Evolutionary conservation across 2,329 filamentous ascomycete species (phyloP), one percentile per base, ranked within the genome.

Genomic region (Clarireedia paspali): DNA sequence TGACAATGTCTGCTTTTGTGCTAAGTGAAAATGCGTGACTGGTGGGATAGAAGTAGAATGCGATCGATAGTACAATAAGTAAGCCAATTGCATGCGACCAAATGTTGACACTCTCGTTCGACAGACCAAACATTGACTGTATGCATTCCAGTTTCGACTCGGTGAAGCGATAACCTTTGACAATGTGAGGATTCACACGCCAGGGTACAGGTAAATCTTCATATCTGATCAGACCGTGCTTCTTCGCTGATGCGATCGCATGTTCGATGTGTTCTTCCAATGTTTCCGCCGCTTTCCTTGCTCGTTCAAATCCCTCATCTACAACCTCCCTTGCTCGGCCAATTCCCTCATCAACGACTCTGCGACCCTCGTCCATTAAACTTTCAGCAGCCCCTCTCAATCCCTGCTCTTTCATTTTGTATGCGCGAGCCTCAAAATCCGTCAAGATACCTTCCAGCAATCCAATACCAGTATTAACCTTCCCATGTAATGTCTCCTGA

Each of bases 71-170:
- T 47, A 99, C 88, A 60, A 96, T 77, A 34, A 97, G 68, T n/a
- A 97, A 79, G 17, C 94, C 94, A 30, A 99, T 80, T 12, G 87
- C 83, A 70, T 99, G 94, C 2, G 91, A 92, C 94, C 94, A 99
- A 68, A 99, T 99, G 73, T 99, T 99, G 75, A 97, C 86, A 42
- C 87, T 82, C 73, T 99, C 94, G 72, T 99, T 99, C 61, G 89
- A 95, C 57, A 94, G 75, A 60, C 83, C 80, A 67, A 96, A 91
- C 60, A 89, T 83, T 23, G 91, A 96, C 51, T 82, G 81, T 51
- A 97, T 77, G 70, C 92, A 97, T 64, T 92, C 92, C 55, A 92
- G 76, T 71, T 95, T 95, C 58, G 89, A 91, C 66, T 95, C 89
- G 59, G 84, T 88, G 75, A 99, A 99, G 51, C 94, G 91, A 70